Evolutionary conservation across 768 basidiomycete species (phyloP), one percentile per base, ranked within the genome.

Genomic region (Royoungia palumana): DNA sequence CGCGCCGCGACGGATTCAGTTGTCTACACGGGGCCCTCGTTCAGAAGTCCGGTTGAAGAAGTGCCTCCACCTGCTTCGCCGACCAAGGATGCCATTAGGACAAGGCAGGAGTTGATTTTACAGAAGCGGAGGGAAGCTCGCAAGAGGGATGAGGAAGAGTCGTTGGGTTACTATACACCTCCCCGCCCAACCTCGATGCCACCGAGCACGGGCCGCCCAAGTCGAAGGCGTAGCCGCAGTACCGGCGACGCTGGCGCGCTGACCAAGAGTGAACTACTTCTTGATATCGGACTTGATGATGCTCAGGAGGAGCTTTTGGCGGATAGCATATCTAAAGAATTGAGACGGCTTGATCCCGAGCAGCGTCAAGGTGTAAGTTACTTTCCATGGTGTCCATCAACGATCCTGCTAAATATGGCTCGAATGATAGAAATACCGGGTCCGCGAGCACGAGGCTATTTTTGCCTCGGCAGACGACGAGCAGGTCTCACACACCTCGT

Each of bases 391-490:
- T 28, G 25, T 28, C 5, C 20, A 24, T 28, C 25, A 4, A 17
- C 12, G 35, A 37, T 37, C 6, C 57, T 24, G 27, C 48, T 55
- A 35, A 43, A 20, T 21, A 47, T 25, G 28, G 46, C 21, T 19
- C 46, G 41, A 45, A 44, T 41, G 41, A 62, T 71, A 89, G 76
- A 85, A 80, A 63, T 98, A 98, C 65, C 85, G 82, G 27, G 75
- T 98, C 38, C 82, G 85, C 22, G 85, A 94, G 65, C 86, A 78
- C 28, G 80, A 82, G 57, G 86, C 81, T 14, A 90, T 95, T 32
- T 89, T 89, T 57, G 92, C 93, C 9, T 83, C 83, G 19, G 82
- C 85, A 9, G 87, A 85, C 24, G 68, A 70, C 11, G 87, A 91
- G 60, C 80, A 80, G 51, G 75, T 92, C 38, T 77, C 83, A 6